Evolutionary conservation across 257 asterid genomes (phyloP).

Genomic region (Solanum chaucha): DNA sequence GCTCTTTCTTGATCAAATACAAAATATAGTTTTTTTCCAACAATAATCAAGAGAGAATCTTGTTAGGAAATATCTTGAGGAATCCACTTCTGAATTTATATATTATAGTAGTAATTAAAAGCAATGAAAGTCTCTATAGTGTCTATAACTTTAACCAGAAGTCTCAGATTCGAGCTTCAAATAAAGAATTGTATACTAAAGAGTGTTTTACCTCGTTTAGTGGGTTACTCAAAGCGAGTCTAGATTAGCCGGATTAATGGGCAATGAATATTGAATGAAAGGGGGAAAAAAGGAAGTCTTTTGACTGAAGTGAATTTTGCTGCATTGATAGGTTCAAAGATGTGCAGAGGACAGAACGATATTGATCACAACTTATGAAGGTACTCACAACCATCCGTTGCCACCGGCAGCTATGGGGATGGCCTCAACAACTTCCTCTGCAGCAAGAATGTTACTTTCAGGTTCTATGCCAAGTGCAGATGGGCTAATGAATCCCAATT

Average conservation of each 20-base stretch:
- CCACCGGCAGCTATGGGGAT: slow-evolving; percentile 98
- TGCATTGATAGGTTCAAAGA: slow-evolving; percentile 65
- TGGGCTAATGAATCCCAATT: slow-evolving; percentile 66
- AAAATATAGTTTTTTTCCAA: neutral
- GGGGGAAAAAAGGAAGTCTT: neutral
- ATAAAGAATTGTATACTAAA: neutral
- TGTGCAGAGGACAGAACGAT: slow-evolving; percentile 71
- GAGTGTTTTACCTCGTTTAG: neutral
- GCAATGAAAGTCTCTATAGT: neutral
- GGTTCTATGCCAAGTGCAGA: slow-evolving; percentile 91
- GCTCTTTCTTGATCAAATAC: neutral
- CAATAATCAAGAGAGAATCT: neutral
- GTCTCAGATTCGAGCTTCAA: neutral
- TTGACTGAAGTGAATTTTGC: neutral
- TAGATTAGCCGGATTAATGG: neutral
- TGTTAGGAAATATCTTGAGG: neutral
- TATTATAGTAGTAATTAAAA: neutral
- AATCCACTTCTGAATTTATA: neutral
- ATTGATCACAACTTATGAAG: slow-evolving; percentile 83
- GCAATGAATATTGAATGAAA: neutral
- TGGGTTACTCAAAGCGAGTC: neutral
- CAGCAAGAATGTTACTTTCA: slow-evolving; percentile 80
- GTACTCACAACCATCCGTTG: slow-evolving; percentile 85
- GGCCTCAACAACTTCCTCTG: slow-evolving; percentile 95
- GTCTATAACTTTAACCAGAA: neutral